Evolutionary conservation across 495 filamentous ascomycete genomes (phyloP).

Genomic region (Podospora didyma): DNA sequence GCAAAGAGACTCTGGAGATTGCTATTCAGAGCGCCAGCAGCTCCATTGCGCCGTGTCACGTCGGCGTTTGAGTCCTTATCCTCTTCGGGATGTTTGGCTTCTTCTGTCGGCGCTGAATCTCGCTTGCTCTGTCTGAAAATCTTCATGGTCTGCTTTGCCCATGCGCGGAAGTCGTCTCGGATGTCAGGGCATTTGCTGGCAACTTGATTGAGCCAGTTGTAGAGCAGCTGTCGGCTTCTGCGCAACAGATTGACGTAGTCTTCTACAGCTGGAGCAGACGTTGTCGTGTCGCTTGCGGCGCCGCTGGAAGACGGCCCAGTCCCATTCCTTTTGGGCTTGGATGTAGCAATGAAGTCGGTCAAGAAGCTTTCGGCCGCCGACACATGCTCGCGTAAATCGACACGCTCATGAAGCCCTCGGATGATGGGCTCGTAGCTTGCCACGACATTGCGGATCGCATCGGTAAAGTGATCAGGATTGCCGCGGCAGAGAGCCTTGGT

Average conservation of each 20-base stretch:
- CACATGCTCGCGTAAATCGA: slow-evolving; percentile 58
- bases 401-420: slow-evolving; percentile 55
- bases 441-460: slow-evolving; percentile 51
- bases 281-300: slow-evolving; percentile 7
- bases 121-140: slow-evolving; percentile 20
- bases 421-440: slow-evolving; percentile 64
- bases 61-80: neutral
- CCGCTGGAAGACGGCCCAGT: neutral
- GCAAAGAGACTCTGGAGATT: slow-evolving; percentile 43
- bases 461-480: slow-evolving; percentile 57
- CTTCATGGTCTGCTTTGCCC: slow-evolving; percentile 29
- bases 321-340: slow-evolving; percentile 27
- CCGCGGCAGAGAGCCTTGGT: slow-evolving; percentile 52
- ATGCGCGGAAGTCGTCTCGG: slow-evolving; percentile 41
- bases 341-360: slow-evolving; percentile 53
- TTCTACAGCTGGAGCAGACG: slow-evolving; percentile 48
- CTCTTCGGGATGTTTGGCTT: neutral
- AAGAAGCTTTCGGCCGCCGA: slow-evolving; percentile 55
- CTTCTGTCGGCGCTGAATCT: neutral
- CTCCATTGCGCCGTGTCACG: slow-evolving; percentile 7
- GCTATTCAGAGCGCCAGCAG: slow-evolving; percentile 41
- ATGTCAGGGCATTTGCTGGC: slow-evolving; percentile 59
- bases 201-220: slow-evolving; percentile 60
- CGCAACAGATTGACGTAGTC: slow-evolving; percentile 57
- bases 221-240: slow-evolving; percentile 49